Evolutionary conservation across 2,329 filamentous ascomycete genomes (phyloP), one percentile per base, ranked within the genome.

Genomic region (Colletotrichum euphorbiae): DNA sequence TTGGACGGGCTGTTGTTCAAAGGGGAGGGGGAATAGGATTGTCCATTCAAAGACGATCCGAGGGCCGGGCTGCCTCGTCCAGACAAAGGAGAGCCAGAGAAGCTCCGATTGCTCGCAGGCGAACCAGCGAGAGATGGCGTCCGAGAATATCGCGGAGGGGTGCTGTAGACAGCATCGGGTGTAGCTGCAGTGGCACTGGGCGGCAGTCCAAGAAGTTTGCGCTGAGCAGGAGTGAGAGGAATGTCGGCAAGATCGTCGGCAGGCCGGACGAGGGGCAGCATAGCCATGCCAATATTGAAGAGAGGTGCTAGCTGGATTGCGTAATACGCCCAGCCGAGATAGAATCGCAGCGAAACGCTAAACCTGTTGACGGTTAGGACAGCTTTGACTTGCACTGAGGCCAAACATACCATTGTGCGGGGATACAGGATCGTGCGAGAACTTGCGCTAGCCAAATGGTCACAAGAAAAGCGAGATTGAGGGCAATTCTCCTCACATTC

Each of bases 221-320:
- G 91, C 82, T 98, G 96, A 12, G 90, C 89, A n/a, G 93, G 90
- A 1, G 95, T 98, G 72, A 99, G 87, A 69, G 95, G 90, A 57
- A 99, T 97, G 78, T 99, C 96, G 78, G 90, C 84, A 71, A 98
- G 86, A 70, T 94, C 87, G 78, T 98, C 96, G 72, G 85, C 85
- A 48, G 86, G 84, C 71, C 90, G 87, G 74, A 93, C 80, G 12
- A 97, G 85, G 2, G 95, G 96, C 51, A 89, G 82, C 65, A 93
- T 81, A 42, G 93, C 92, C 62, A 90, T 74, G 70, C 82, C 76
- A 60, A 97, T 91, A 79, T 97, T 97, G 74, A 91, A 78, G 55
- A 91, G 72, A 3, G 91, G 89, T 2, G 92, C 72, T 9, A 86
- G 66, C 71, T 91, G 85, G 17, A 87, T 55, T 6, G 79, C 64